Base-by-base conservation (phyloP, 2,329 filamentous ascomycete species). In the Trichoderma breve region DNA sequence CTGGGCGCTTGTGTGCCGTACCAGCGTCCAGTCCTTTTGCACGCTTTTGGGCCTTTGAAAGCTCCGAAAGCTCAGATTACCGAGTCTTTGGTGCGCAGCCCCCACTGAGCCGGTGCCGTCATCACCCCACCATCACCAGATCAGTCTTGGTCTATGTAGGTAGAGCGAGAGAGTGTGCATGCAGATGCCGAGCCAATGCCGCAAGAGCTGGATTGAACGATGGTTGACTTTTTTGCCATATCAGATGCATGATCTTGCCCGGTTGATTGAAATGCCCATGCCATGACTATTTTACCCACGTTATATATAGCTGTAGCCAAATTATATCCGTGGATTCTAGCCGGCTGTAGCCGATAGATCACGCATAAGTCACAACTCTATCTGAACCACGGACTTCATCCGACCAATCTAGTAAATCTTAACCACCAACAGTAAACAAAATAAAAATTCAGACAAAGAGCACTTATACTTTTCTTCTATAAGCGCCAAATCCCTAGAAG, bases 81-180 rank as follows among this genome's bases (percentile, higher is more conserved):
- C 70, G 69, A 36, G 47, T 55, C 47, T 66, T 66, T 32, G 63
- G 43, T 53, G 51, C 28, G 30, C 61, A 15, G 8, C 34, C 64
- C 53, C 51, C 43, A 43, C 53, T 30, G 34, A n/a, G 26, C n/a
- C 28, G 26, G 53, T 58, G 53, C 61, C 68, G 58, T 70, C 68
- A 70, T 62, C 68, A 70, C 68, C 68, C 68, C 68, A 71, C 69
- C 51, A 32, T 55, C 60, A 26, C 21, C 57, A 60, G 57, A 60
- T 60, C 57, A 30, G 26, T 24, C 55, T 12, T 18, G 53, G 47
- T 53, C 47, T 53, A 24, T 24, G 24, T 24, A 53, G 8, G 8
- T 21, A 47, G 18, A 47, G 43, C 6, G 18, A 9, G n/a, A 21
- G 9, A 21, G 9, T 9, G 39, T 47, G 15, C n/a, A 47, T 47